These are phyloP conservation scores for Ogataea trehaloabstinens DNA, from an alignment of 805 yeast species.

Conservation along the genomic window DNA sequence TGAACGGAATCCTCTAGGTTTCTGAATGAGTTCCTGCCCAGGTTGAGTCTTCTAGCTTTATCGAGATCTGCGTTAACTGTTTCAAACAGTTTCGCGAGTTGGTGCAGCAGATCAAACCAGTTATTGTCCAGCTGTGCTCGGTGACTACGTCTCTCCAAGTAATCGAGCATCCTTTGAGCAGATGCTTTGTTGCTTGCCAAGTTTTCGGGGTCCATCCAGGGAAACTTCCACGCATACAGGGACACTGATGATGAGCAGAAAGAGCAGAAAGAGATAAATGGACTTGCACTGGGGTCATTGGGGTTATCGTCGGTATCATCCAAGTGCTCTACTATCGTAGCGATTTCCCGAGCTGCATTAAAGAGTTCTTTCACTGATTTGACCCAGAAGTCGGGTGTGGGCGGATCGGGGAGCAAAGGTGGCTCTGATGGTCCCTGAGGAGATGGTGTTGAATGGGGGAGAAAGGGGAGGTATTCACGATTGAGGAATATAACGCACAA, in stretches of 20 bases:
- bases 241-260: constrained; percentile 7
- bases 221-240: constrained; percentile 9
- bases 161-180: constrained; percentile 3
- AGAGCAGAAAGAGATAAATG: constrained; percentile 8
- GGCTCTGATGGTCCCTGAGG: too few relatives aligned
- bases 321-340: constrained; percentile 2
- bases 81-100: too few relatives aligned
- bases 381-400: too few relatives aligned
- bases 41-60: too few relatives aligned
- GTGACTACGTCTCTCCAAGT: constrained; percentile 1
- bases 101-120: too few relatives aligned
- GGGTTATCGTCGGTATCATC: constrained; percentile 4
- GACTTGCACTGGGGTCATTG: constrained; percentile 2
- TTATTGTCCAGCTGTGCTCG: constrained; percentile 5
- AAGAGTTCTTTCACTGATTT: constrained; percentile 1
- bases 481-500: too few relatives aligned
- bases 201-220: constrained; percentile 9
- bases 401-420: too few relatives aligned
- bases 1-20: too few relatives aligned
- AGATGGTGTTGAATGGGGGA: too few relatives aligned
- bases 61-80: too few relatives aligned
- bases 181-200: background rate
- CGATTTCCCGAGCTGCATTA: constrained; percentile 8
- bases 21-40: too few relatives aligned
- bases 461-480: too few relatives aligned